A percentile compares a stretch with the other conserved stretches of the same genome.
phyloP scores from a whole-genome alignment of 306 rosid genomes.

The Morella rubra region DNA sequence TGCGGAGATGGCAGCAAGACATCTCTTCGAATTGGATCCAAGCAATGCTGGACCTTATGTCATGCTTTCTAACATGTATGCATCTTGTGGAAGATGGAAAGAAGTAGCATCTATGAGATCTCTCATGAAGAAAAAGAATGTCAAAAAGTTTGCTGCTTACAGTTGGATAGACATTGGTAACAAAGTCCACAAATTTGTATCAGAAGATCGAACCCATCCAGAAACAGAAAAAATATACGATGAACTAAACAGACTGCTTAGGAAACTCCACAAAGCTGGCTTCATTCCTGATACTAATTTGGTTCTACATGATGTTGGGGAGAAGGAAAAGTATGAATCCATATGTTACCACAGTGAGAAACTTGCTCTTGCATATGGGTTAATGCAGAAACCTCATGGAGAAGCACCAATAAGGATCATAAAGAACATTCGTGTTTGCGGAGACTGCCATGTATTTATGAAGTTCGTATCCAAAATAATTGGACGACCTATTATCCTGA shows the following conservation, averaged over 20 bases:
- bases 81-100: slow-evolving; percentile 33
- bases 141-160: slow-evolving; percentile 35
- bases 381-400: slow-evolving; percentile 20
- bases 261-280: slow-evolving; percentile 22
- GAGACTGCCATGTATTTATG: slow-evolving; percentile 30
- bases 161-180: slow-evolving; percentile 43
- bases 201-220: slow-evolving; percentile 28
- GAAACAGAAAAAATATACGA: slow-evolving; percentile 28
- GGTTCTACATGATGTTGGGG: slow-evolving; percentile 36
- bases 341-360: slow-evolving; percentile 23
- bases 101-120: slow-evolving; percentile 30
- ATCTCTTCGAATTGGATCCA: slow-evolving; percentile 35
- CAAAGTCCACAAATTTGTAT: slow-evolving; percentile 28
- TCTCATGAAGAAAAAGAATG: slow-evolving; percentile 29
- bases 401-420: slow-evolving; percentile 19
- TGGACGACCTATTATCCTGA: slow-evolving; percentile 27
- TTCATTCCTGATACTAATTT: slow-evolving; percentile 28
- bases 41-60: slow-evolving; percentile 33
- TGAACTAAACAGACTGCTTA: slow-evolving; percentile 23
- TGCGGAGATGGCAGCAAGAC: slow-evolving; percentile 28
- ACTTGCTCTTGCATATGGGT: slow-evolving; percentile 20
- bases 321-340: slow-evolving; percentile 31
- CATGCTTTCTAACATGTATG: slow-evolving; percentile 41
- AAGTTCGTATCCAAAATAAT: slow-evolving; percentile 23
- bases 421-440: slow-evolving; percentile 27